Evolutionary conservation across 768 basidiomycete genomes (phyloP), one percentile per base, ranked within the genome.

Genomic region (Cystofilobasidium bisporidii): DNA sequence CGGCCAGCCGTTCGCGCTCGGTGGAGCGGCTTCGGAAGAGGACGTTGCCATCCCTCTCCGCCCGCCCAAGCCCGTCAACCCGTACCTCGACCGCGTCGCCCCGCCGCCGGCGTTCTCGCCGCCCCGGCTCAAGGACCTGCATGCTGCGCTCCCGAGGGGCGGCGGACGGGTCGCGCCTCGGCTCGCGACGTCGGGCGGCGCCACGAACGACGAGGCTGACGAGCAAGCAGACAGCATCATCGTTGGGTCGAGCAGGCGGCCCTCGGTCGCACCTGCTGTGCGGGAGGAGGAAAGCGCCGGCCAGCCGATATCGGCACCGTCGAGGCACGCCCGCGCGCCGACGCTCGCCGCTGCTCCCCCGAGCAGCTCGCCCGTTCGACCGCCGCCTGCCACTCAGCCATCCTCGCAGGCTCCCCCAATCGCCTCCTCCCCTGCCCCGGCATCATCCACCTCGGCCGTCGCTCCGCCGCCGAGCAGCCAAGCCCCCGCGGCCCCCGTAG

Each of bases 41-140:
- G 47, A 22, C 10, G 10, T 24, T 6, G 36, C 63, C 1, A 43
- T 64, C 40, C 63, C 63, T 12, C 36, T 64, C 40, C 63, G 36
- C 15, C 50, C 63, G 12, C 50, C 63, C 18, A n/a, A 40, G 28
- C 36, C 53, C 2, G 22, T 56, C 63, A 64, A 64, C 53, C 63
- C 63, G 14, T 64, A 56, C 63, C 63, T 64, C 10, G 36, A 64
- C 40, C 50, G 41, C 18, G 24, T 32, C 20, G 53, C 63, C 24
- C 63, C 63, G 40, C 63, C 63, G 36, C 63, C 63, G 26, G 55
- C 55, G 38, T 40, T 64, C 53, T 8, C 40, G 48, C 33, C 50
- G 11, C 50, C 53, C 17, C 26, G 50, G 12, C 41, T 62, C 30
- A 26, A 28, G 45, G 61, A 28, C 28, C 26, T 15, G 33, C 15